Percentiles rank a stretch among this genome's conserved stretches.
Evolutionary conservation across 176 grass and related monocot species (phyloP).

Genomic region (Musa schizocarpa): DNA sequence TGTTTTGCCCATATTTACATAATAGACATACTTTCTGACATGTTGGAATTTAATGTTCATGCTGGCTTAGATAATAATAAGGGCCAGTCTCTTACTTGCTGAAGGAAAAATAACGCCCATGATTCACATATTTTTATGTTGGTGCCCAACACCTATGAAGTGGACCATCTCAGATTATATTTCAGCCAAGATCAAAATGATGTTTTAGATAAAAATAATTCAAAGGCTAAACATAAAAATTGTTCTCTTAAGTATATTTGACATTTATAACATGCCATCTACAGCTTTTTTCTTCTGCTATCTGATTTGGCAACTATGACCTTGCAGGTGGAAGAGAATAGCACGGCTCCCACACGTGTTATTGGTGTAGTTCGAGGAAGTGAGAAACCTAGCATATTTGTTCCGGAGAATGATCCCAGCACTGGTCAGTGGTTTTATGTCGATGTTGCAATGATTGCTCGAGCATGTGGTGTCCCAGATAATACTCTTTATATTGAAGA

Average conservation of each 20-base stretch:
- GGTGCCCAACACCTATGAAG: background rate
- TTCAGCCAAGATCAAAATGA: too few relatives aligned
- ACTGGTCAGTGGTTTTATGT: slow-evolving; percentile 92
- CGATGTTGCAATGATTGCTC: slow-evolving; percentile 71
- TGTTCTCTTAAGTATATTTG: background rate
- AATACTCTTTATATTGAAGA: slow-evolving; percentile 74
- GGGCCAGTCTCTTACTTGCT: too few relatives aligned
- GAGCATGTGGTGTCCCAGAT: slow-evolving; percentile 58
- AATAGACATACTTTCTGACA: too few relatives aligned
- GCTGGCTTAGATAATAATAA: too few relatives aligned
- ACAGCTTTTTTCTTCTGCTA: background rate
- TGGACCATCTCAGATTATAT: background rate
- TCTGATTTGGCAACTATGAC: slow-evolving; percentile 20
- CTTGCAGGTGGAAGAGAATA: slow-evolving; percentile 47
- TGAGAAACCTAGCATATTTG: slow-evolving; percentile 94
- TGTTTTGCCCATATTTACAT: too few relatives aligned
- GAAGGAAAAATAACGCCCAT: too few relatives aligned
- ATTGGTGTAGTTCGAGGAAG: slow-evolving; percentile 79
- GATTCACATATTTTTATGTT: background rate
- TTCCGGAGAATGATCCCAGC: slow-evolving; percentile 76
- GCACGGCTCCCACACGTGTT: slow-evolving; percentile 39
- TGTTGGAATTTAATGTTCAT: too few relatives aligned
- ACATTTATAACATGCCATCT: background rate
- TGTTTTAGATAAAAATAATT: too few relatives aligned
- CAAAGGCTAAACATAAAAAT: background rate